These are phyloP conservation scores for Heliamphora pulchella DNA, from an alignment of 179 eudicot species.

Conservation along the genomic window DNA sequence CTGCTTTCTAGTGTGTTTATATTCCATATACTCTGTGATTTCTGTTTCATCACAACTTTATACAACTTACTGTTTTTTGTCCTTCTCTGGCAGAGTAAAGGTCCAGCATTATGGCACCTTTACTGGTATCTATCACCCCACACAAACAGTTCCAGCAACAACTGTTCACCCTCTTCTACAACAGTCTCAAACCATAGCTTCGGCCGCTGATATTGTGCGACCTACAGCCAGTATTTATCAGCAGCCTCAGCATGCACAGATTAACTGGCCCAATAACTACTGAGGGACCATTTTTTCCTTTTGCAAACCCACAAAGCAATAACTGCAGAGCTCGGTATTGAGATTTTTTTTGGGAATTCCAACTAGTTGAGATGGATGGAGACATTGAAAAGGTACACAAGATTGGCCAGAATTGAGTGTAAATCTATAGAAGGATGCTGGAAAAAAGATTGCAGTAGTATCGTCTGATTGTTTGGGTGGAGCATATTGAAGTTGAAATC, in stretches of 20 bases:
- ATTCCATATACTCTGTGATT: too few relatives aligned
- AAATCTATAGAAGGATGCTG: slow-evolving; percentile 23
- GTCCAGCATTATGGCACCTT: slow-evolving; percentile 60
- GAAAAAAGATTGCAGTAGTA: slow-evolving; percentile 7
- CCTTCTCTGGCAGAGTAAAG: slow-evolving; percentile 57
- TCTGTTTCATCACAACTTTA: too few relatives aligned
- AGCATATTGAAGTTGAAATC: slow-evolving; percentile 15
- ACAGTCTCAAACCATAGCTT: slow-evolving; percentile 63
- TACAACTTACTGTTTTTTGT: neutral
- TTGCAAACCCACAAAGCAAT: slow-evolving; percentile 14
- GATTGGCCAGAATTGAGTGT: slow-evolving; percentile 21
- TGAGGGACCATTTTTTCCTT: slow-evolving; percentile 23
- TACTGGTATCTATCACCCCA: slow-evolving; percentile 59
- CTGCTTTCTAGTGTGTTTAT: too few relatives aligned
- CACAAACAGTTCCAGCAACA: slow-evolving; percentile 50
- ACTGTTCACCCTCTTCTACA: slow-evolving; percentile 61
- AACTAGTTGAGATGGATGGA: slow-evolving; percentile 17
- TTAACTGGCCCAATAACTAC: slow-evolving; percentile 74
- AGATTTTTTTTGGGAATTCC: slow-evolving; percentile 14
- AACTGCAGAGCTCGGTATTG: slow-evolving; percentile 14
- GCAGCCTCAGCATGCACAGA: slow-evolving; percentile 64
- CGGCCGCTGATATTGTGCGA: slow-evolving; percentile 59
- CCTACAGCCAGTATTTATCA: slow-evolving; percentile 52
- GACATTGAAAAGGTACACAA: slow-evolving; percentile 9
- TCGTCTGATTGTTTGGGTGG: slow-evolving; percentile 11